These are phyloP conservation scores for Verticillium nonalfalfae DNA, from an alignment of 2,329 filamentous ascomycete genomes.

Conservation along the genomic window DNA sequence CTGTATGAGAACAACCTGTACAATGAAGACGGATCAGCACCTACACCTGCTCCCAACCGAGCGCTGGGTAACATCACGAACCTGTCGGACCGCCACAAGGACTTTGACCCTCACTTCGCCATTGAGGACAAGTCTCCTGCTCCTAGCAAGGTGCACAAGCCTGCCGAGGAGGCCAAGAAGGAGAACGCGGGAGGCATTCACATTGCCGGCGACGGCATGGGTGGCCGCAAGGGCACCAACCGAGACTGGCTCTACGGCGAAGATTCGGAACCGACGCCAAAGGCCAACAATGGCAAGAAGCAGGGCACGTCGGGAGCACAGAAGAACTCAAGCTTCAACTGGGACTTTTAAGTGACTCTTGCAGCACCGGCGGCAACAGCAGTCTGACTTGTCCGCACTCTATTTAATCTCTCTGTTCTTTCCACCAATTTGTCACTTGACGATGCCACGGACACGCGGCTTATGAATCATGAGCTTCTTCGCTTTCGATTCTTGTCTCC, in stretches of 20 bases:
- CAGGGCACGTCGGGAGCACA: constrained; percentile 18
- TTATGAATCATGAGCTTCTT: constrained; percentile 23
- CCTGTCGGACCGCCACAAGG: constrained; percentile 64
- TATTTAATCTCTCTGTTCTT: constrained; percentile 5
- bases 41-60: constrained; percentile 27
- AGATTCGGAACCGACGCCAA: constrained; percentile 34
- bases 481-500: neutral
- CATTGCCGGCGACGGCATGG: constrained; percentile 61
- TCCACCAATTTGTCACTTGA: constrained; percentile 1
- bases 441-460: constrained; percentile 18
- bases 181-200: constrained; percentile 27
- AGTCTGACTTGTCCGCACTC: constrained; percentile 2
- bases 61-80: constrained; percentile 66
- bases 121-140: constrained; percentile 62
- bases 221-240: constrained; percentile 47
- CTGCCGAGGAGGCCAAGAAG: constrained; percentile 14
- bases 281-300: constrained; percentile 27
- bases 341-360: constrained; percentile 34
- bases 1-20: constrained; percentile 76
- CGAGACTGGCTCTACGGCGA: constrained; percentile 54
- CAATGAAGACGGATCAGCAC: constrained; percentile 44
- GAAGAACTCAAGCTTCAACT: constrained; percentile 29
- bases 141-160: constrained; percentile 44
- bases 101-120: constrained; percentile 72
- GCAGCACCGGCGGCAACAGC: neutral